These are phyloP conservation scores for Fonsecaea monophora DNA, from an alignment of 2,329 filamentous ascomycete genomes.

Conservation along the genomic window DNA sequence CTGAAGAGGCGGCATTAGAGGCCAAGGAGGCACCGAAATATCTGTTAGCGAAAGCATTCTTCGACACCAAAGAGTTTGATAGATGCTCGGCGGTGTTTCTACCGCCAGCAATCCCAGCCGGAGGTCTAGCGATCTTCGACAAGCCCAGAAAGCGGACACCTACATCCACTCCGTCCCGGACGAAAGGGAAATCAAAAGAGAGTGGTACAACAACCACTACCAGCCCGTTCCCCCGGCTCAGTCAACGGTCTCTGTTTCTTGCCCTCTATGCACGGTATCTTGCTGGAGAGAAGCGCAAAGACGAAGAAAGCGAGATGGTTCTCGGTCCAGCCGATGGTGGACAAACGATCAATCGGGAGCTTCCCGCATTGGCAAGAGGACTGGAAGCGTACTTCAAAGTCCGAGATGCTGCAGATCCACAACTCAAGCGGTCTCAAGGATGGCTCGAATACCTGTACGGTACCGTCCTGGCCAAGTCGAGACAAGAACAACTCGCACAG, in stretches of 20 bases:
- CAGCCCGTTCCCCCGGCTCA: constrained; percentile 63
- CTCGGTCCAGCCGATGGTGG: constrained; percentile 91
- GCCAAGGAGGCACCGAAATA: constrained; percentile 81
- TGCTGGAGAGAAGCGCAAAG: constrained; percentile 92
- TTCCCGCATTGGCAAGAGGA: constrained; percentile 75
- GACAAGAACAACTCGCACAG: constrained; percentile 84
- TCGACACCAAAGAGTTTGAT: constrained; percentile 94
- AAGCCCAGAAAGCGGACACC: constrained; percentile 48
- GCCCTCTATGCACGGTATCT: constrained; percentile 91
- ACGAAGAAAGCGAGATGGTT: constrained; percentile 97
- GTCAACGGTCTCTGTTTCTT: constrained; percentile 90
- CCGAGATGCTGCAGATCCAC: constrained; percentile 47
- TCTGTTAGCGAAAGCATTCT: constrained; percentile 88
- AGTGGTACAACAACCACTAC: constrained; percentile 42
- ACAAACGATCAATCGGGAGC: constrained; percentile 81
- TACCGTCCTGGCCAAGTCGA: constrained; percentile 85
- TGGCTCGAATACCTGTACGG: constrained; percentile 88
- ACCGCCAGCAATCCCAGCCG: constrained; percentile 76
- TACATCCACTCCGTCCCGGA: constrained; percentile 56
- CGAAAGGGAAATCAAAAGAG: constrained; percentile 66
- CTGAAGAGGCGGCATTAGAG: constrained; percentile 76
- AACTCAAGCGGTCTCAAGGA: constrained; percentile 64
- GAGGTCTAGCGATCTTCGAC: constrained; percentile 62
- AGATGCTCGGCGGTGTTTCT: constrained; percentile 89
- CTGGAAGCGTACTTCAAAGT: constrained; percentile 82